These are phyloP conservation scores for Phytophthora uliginosa DNA, from an alignment of 352 stramenopile species.

Conservation along the genomic window DNA sequence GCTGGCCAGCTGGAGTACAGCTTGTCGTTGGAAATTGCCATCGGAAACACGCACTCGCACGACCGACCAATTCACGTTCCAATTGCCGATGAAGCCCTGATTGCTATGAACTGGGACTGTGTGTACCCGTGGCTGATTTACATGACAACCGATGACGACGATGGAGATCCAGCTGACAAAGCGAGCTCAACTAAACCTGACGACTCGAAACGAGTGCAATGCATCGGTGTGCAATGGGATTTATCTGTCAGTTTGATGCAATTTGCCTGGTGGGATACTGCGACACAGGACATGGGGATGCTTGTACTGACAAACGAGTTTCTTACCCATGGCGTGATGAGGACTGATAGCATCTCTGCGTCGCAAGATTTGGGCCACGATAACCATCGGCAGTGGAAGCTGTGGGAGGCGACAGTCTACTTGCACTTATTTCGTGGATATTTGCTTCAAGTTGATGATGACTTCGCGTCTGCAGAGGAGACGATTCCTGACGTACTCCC, in stretches of 20 bases:
- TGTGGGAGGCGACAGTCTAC: conserved; percentile 73
- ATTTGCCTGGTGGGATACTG: conserved; percentile 73
- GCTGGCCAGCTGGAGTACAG: conserved; percentile 46
- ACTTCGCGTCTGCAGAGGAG: conserved; percentile 12
- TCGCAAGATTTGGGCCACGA: neutral
- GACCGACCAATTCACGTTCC: conserved; percentile 48
- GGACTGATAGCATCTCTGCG: neutral
- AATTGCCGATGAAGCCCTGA: conserved; percentile 50
- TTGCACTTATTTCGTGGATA: conserved; percentile 68
- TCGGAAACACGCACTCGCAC: conserved; percentile 37
- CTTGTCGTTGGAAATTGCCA: conserved; percentile 60
- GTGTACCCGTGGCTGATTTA: conserved; percentile 72
- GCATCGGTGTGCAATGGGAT: conserved; percentile 74
- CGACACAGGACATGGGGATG: conserved; percentile 62
- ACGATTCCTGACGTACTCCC: conserved; percentile 28
- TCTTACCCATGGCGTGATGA: conserved; percentile 59
- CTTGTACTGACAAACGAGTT: conserved; percentile 64
- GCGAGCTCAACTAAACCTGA: neutral
- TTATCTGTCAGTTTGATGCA: conserved; percentile 67
- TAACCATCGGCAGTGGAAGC: conserved; percentile 36
- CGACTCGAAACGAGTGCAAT: conserved; percentile 25
- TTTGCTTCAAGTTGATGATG: conserved; percentile 46
- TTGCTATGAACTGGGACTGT: conserved; percentile 78
- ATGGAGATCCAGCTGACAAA: conserved; percentile 17
- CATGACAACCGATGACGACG: conserved; percentile 59